phyloP scores from a whole-genome alignment of 129 eudicot genomes.

The Artemisia tridentata region DNA sequence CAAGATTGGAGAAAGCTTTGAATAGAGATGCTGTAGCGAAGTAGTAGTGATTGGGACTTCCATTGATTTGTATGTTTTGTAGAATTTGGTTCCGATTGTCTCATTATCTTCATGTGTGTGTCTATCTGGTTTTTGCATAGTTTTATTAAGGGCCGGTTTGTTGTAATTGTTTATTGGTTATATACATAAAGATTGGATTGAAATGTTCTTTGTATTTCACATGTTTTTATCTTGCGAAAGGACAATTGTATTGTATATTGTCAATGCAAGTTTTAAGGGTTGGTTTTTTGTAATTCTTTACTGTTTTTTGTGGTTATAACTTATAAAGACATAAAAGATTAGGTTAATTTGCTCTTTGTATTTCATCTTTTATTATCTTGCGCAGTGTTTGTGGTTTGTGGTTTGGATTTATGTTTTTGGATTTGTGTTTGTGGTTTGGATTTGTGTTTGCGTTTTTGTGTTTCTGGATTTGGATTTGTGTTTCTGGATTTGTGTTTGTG shows the following conservation, averaged over 20 bases:
- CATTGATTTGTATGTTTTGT: no score
- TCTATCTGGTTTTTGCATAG: slow-evolving; percentile 23
- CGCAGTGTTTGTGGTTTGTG: no score
- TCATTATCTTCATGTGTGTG: neutral
- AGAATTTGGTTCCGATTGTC: slow-evolving; percentile 18
- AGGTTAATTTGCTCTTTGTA: neutral
- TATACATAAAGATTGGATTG: slow-evolving; percentile 27
- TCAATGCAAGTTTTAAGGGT: slow-evolving; percentile 3
- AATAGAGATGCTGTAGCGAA: no score
- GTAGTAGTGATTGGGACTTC: no score
- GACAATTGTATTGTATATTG: neutral
- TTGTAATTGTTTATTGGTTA: slow-evolving; percentile 39
- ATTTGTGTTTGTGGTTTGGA: no score
- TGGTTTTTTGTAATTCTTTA: slow-evolving; percentile 37
- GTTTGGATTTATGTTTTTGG: no score
- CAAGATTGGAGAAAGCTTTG: no score
- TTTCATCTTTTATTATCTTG: neutral
- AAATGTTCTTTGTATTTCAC: neutral
- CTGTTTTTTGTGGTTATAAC: slow-evolving; percentile 25
- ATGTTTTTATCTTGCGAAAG: neutral
- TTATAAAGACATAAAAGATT: slow-evolving; percentile 31
- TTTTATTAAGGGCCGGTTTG: slow-evolving; percentile 17
- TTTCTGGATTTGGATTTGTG: no score
- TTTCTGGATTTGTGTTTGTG: no score
- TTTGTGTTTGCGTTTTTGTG: no score